phyloP scores from a whole-genome alignment of 345 rosid genomes.

The Citrus hindsii region DNA sequence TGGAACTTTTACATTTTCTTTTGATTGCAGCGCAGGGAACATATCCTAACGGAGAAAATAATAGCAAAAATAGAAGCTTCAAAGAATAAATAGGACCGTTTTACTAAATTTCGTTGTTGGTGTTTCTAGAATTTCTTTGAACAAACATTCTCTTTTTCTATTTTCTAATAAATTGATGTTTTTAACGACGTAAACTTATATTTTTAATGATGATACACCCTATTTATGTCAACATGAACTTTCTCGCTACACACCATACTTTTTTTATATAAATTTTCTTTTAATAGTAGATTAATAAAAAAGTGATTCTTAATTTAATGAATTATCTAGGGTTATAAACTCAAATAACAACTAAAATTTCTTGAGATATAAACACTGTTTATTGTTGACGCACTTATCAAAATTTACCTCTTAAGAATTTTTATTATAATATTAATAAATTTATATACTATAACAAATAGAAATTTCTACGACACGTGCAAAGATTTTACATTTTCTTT shows the following conservation, averaged over 20 bases:
- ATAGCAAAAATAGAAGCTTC: background rate
- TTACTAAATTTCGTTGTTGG: too few species aligned
- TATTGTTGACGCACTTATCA: too few species aligned
- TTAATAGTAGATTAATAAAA: background rate
- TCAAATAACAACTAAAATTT: too few species aligned
- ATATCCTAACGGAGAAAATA: background rate
- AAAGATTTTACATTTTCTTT: too few species aligned
- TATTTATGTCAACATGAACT: background rate
- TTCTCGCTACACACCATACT: rapidly evolving
- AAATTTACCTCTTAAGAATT: too few species aligned
- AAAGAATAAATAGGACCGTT: background rate
- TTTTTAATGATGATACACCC: background rate
- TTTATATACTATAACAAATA: too few species aligned
- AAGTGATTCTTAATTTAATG: too few species aligned
- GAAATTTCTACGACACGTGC: too few species aligned
- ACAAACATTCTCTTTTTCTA: background rate
- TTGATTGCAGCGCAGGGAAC: background rate
- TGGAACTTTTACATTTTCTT: background rate
- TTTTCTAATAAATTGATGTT: background rate
- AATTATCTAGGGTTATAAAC: too few species aligned
- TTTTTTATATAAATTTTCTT: background rate
- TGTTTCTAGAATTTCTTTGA: background rate
- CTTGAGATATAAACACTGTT: too few species aligned
- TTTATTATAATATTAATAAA: too few species aligned
- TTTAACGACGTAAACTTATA: background rate